phyloP scores from a whole-genome alignment of 306 rosid species.

The Inga laurina region DNA sequence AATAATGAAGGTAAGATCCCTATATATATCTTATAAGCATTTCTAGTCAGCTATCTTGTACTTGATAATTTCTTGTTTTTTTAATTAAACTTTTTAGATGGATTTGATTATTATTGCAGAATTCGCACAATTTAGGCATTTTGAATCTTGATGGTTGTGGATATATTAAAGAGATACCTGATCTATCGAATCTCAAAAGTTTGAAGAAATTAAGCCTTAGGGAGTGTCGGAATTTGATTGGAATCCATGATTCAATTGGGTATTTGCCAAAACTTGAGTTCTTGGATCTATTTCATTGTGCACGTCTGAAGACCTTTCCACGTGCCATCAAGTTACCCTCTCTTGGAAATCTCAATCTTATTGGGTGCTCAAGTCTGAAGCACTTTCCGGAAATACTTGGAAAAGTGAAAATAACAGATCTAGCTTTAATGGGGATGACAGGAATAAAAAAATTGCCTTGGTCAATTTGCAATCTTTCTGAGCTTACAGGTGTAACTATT shows the following conservation, averaged over 20 bases:
- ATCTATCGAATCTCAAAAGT: background rate
- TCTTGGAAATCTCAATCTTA: background rate
- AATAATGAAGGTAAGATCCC: background rate
- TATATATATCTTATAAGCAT: too few species aligned
- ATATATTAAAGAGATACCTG: background rate
- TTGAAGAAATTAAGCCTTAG: background rate
- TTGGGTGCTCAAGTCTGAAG: background rate
- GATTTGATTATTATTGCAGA: background rate
- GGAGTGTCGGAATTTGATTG: background rate
- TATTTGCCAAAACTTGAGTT: background rate
- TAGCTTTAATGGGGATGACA: fast-evolving
- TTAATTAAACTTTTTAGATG: too few species aligned
- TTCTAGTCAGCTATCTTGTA: background rate
- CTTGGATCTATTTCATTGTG: background rate
- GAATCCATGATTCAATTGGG: background rate
- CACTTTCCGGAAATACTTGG: background rate
- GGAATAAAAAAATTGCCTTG: background rate
- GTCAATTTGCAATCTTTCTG: background rate
- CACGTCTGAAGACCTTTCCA: background rate
- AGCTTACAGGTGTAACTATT: fast-evolving
- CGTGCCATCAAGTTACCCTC: background rate
- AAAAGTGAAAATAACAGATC: too few species aligned
- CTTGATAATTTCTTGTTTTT: background rate
- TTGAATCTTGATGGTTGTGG: background rate
- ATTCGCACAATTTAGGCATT: background rate